A percentile compares a stretch with the other conserved stretches of the same genome.
phyloP scores from a whole-genome alignment of 2,329 filamentous ascomycete species.

The Lecanicillium sp. region DNA sequence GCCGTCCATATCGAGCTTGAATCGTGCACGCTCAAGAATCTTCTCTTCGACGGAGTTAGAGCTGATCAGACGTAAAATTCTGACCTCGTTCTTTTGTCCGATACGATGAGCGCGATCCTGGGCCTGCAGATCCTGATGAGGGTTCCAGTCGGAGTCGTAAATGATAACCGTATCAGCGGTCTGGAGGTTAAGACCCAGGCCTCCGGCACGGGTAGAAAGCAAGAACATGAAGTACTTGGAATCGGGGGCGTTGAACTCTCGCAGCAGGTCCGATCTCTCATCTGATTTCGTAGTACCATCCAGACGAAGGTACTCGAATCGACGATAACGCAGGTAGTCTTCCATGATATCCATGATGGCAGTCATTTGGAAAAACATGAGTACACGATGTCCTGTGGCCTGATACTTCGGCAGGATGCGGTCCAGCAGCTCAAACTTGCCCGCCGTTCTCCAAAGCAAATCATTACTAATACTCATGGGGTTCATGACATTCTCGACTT shows the following conservation, averaged over 20 bases:
- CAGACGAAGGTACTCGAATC: constrained; percentile 79
- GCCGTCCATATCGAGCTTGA: constrained; percentile 98
- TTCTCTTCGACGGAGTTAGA: constrained; percentile 98
- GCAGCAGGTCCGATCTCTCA: constrained; percentile 85
- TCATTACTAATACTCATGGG: constrained; percentile 84
- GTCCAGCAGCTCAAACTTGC: constrained; percentile 95
- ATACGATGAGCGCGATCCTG: constrained; percentile 99
- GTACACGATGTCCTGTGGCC: constrained; percentile 81
- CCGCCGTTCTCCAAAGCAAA: constrained; percentile 86
- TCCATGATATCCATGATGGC: constrained; percentile 99
- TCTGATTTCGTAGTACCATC: constrained; percentile 97
- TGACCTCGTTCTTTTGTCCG: constrained; percentile 98
- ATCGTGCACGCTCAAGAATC: constrained; percentile 92
- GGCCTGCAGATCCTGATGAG: constrained; percentile 96
- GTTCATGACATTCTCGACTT: constrained; percentile 98
- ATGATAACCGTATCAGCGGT: constrained; percentile 99
- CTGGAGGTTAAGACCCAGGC: constrained; percentile 92
- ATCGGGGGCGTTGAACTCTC: constrained; percentile 78
- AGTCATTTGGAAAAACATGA: constrained; percentile 99
- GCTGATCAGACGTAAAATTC: constrained; percentile 90
- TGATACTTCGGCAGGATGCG: constrained; percentile 90
- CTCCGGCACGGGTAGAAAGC: constrained; percentile 96
- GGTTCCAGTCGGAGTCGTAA: constrained; percentile 99
- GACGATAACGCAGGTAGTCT: constrained; percentile 82
- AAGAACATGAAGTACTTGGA: constrained; percentile 97